These are phyloP conservation scores for Sarocladium strictum DNA, from an alignment of 2,329 filamentous ascomycete genomes.

Conservation along the genomic window DNA sequence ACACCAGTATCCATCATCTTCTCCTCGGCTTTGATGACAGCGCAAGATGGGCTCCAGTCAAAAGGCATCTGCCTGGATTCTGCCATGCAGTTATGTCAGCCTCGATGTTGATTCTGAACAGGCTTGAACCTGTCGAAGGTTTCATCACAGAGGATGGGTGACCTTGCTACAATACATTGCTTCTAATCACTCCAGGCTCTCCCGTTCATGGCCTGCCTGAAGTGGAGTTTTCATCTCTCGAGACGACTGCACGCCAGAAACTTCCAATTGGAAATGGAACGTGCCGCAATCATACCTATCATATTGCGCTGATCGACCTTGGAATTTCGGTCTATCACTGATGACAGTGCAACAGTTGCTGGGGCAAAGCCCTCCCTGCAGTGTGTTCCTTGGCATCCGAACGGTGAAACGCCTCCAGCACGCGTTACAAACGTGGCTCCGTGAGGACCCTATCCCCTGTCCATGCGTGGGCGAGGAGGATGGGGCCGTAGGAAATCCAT, in stretches of 20 bases:
- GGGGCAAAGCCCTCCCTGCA: not conserved
- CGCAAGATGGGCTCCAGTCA: no score
- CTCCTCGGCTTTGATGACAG: no score
- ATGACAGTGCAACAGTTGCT: not conserved
- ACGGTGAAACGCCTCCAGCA: not conserved
- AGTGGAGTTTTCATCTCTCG: not conserved
- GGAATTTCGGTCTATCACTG: no score
- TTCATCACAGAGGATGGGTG: not conserved
- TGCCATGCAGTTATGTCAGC: no score
- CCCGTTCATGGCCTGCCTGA: not conserved
- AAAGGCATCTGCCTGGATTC: no score
- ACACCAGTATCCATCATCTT: no score
- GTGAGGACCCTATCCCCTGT: not conserved
- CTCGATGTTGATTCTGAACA: not conserved
- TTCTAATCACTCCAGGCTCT: not conserved
- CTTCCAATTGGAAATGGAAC: not conserved
- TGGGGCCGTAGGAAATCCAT: not conserved
- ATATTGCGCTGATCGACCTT: no score
- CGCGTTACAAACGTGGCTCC: not conserved
- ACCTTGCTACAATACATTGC: not conserved
- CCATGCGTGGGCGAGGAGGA: not conserved
- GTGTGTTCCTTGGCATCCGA: not conserved
- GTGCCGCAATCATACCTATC: not conserved
- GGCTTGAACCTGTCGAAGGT: no score
- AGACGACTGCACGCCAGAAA: not conserved